Conservation (phyloP, 805 yeast genomes). For the Debaryomyces maramus region DNA sequence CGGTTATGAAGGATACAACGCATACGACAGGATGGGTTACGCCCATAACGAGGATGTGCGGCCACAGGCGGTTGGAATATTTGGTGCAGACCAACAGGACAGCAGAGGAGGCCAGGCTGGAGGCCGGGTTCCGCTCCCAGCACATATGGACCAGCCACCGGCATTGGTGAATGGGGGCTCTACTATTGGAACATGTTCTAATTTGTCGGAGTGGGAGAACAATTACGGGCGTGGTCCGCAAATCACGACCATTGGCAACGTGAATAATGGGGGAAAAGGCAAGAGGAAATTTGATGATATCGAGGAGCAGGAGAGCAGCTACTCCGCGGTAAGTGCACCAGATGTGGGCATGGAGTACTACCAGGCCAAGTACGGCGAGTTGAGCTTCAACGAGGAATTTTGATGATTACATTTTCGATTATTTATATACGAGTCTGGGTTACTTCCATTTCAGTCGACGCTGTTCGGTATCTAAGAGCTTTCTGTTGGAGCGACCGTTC, state of each 20-base stretch:
- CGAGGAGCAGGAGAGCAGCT: conserved; percentile 7
- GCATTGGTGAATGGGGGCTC: conserved; percentile 42
- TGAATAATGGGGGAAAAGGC: conserved; percentile 4
- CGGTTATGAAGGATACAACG: conserved; percentile 11
- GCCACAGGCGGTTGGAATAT: conserved; percentile 12
- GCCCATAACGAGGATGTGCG: background rate
- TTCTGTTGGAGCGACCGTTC: no score
- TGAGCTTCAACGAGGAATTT: conserved; percentile 51
- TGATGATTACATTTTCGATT: no score
- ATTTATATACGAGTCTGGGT: no score
- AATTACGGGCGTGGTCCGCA: conserved; percentile 4
- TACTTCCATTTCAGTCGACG: no score
- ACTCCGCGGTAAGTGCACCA: background rate
- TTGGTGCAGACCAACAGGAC: conserved; percentile 8
- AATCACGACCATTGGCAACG: conserved; percentile 2
- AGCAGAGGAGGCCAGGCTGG: background rate
- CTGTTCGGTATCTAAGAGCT: no score
- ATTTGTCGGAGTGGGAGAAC: conserved; percentile 45
- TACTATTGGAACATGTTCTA: conserved; percentile 42
- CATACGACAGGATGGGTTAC: conserved; percentile 1
- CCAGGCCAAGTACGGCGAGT: conserved; percentile 42
- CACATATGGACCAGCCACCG: conserved; percentile 44
- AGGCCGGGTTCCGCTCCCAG: conserved; percentile 43
- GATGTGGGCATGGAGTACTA: conserved; percentile 8
- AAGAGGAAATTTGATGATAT: conserved; percentile 32